phyloP scores from a whole-genome alignment of 2,329 filamentous ascomycete genomes.

The Plectosphaerella sp. region DNA sequence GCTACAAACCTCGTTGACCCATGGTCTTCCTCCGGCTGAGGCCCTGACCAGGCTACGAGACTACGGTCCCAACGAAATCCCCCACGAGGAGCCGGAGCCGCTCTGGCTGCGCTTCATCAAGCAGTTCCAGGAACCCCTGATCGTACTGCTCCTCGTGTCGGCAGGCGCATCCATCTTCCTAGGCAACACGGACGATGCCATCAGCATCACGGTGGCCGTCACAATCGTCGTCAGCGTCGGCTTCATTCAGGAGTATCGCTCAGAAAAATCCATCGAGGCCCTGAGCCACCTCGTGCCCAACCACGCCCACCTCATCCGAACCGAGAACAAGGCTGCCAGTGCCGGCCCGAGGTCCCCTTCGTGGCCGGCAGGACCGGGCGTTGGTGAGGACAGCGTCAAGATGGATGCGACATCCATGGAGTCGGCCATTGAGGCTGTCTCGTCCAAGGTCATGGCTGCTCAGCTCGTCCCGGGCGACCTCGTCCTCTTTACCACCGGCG shows the following conservation, averaged over 20 bases:
- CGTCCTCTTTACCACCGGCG: constrained; percentile 90
- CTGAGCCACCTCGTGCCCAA: constrained; percentile 92
- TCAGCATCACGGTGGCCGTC: constrained; percentile 93
- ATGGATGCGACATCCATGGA: constrained; percentile 55
- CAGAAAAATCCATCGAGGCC: constrained; percentile 94
- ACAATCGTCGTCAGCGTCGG: constrained; percentile 96
- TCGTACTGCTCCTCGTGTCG: constrained; percentile 84
- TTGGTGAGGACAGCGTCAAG: constrained; percentile 39
- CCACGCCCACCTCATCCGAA: constrained; percentile 88
- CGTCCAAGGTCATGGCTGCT: constrained; percentile 79
- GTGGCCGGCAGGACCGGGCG: constrained; percentile 44
- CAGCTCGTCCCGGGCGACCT: constrained; percentile 90
- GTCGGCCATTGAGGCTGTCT: constrained; percentile 64
- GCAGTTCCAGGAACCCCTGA: constrained; percentile 95
- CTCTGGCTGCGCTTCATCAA: constrained; percentile 93
- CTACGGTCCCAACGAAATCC: constrained; percentile 89
- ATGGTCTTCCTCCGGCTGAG: constrained; percentile 77
- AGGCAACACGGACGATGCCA: constrained; percentile 88
- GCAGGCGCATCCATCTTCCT: constrained; percentile 85
- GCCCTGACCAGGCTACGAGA: constrained; percentile 74
- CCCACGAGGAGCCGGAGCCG: constrained; percentile 88
- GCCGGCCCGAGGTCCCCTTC: constrained; percentile 29
- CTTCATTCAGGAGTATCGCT: constrained; percentile 95
- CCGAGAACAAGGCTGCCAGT: constrained; percentile 28
- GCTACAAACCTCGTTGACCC: constrained; percentile 75